Conservation (phyloP, 768 basidiomycete genomes). For the Lanmaoa pseudosensibilis region DNA sequence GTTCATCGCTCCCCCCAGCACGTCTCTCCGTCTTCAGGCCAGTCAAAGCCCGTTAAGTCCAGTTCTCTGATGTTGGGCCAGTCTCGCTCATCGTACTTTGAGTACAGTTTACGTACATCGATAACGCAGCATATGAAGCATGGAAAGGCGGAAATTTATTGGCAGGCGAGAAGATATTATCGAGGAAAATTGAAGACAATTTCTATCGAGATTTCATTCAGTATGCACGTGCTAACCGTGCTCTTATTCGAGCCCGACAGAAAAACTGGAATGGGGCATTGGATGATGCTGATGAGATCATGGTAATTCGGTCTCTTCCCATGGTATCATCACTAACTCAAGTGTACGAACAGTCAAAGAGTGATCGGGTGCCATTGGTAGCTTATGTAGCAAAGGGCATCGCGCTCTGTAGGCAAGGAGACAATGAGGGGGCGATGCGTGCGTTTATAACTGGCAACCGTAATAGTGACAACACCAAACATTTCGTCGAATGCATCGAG, state of each 20-base stretch:
- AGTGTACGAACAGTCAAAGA: neutral
- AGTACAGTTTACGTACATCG: slow-evolving; percentile 15
- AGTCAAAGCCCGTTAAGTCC: slow-evolving; percentile 8
- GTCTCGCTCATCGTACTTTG: neutral
- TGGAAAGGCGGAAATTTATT: slow-evolving; percentile 11
- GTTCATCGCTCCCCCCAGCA: neutral
- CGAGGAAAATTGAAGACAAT: slow-evolving; percentile 10
- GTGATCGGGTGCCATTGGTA: neutral
- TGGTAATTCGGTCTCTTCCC: neutral
- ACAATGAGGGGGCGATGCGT: neutral
- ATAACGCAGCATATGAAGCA: neutral
- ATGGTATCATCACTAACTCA: neutral
- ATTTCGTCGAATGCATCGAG: slow-evolving; percentile 9
- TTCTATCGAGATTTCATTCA: neutral
- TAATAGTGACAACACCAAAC: neutral
- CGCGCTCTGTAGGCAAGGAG: neutral
- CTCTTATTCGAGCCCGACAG: slow-evolving; percentile 12
- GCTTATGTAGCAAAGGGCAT: slow-evolving; percentile 3
- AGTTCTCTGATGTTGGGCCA: neutral
- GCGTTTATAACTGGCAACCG: neutral
- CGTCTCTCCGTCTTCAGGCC: neutral
- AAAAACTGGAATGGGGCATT: slow-evolving; percentile 5
- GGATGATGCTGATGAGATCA: neutral
- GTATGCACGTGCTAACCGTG: slow-evolving; percentile 15
- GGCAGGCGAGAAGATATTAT: slow-evolving; percentile 4